These are phyloP conservation scores for Phytophthora chlamydospora DNA, from an alignment of 352 stramenopile species.

Conservation along the genomic window DNA sequence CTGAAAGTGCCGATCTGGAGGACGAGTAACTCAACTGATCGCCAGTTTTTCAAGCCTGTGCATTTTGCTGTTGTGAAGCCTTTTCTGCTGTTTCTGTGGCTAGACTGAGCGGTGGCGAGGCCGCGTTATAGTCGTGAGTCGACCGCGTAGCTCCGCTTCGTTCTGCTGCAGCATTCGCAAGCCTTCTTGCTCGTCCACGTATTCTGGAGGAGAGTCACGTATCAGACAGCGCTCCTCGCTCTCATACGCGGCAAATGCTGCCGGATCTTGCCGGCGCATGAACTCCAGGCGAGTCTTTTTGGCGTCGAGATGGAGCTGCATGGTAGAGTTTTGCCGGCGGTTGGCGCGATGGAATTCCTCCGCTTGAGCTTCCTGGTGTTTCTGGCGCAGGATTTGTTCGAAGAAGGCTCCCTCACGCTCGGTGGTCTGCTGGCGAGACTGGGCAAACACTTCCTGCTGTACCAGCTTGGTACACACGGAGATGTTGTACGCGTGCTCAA, in stretches of 20 bases:
- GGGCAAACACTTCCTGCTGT: constrained; percentile 57
- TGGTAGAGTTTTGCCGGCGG: constrained; percentile 67
- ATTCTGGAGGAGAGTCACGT: constrained; percentile 53
- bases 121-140: constrained; percentile 55
- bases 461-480: constrained; percentile 66
- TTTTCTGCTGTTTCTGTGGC: not conserved
- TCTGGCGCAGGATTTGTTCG: constrained; percentile 60
- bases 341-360: constrained; percentile 63
- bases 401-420: constrained; percentile 57
- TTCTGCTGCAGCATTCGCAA: constrained; percentile 46
- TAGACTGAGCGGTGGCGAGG: constrained; percentile 25
- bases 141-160: constrained; percentile 60
- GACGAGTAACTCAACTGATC: constrained; percentile 23
- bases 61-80: not conserved
- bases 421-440: constrained; percentile 14
- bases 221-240: constrained; percentile 51
- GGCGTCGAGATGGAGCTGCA: constrained; percentile 76
- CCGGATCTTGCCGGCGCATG: constrained; percentile 66
- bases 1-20: constrained; percentile 61
- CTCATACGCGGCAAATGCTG: constrained; percentile 56
- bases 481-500: constrained; percentile 78
- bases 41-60: not conserved
- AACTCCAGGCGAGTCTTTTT: constrained; percentile 78
- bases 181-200: constrained; percentile 52
- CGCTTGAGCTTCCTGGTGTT: constrained; percentile 70